Base-by-base conservation (phyloP, 495 filamentous ascomycete species). In the Penicillium goetzii region DNA sequence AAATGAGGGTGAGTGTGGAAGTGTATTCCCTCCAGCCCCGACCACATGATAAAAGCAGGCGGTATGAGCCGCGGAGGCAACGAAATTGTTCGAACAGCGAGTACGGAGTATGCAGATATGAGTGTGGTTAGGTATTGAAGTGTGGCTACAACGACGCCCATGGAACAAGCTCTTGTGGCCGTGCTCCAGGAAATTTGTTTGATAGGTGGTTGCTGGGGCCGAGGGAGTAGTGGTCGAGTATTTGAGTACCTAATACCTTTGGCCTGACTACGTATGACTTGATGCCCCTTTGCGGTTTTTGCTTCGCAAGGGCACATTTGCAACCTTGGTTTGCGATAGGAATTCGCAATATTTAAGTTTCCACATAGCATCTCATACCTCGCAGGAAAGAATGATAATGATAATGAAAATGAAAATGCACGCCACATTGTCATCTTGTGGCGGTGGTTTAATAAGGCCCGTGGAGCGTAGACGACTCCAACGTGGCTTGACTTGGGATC, bases 181-280 rank as follows among this genome's bases (percentile, higher is more conserved):
- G 61, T 67, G 60, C 57, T 47, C 12, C 21, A 32, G n/a, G n/a
- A 52, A 52, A 11, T 52, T 15, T 2, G 21, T 51, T 3, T 68
- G 55, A 68, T 65, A 62, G 66, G 66, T 12, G 66, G 62, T 59
- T 64, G 47, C 14, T 15, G 47, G 15, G 28, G n/a, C 61, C 55
- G 61, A 33, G 33, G 26, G 52, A 54, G 50, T 8, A 17, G 40
- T 43, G 8, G 1, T 43, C 7, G 9, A 15, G 41, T 9, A n/a
- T 43, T 9, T 10, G 8, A 7, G 14, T 10, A 10, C n/a, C 41
- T n/a, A n/a, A n/a, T n/a, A n/a, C n/a, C n/a, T 19, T 43, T 21
- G 41, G 12, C 10, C 34, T 12, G 10, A 36, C 34, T 2, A 36
- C 34, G 34, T 21, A 32, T 32, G 6, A 8, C 30, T 32, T 32